phyloP scores from a whole-genome alignment of 352 stramenopile species.

The Saprolegnia parasitica region DNA sequence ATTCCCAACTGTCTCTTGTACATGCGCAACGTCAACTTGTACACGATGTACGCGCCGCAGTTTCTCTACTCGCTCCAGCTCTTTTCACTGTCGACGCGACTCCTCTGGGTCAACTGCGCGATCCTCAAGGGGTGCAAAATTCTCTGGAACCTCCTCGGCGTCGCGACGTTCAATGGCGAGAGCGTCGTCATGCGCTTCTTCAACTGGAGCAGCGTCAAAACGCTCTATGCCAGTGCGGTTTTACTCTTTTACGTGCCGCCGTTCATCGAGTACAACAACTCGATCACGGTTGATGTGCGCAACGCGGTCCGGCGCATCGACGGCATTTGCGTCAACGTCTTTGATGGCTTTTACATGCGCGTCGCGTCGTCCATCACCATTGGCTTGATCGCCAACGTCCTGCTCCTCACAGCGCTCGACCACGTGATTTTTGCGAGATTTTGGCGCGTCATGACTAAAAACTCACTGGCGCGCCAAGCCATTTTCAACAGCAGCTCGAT shows the following conservation, averaged over 20 bases:
- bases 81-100: constrained; percentile 21
- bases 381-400: constrained; percentile 19
- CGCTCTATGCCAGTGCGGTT: constrained; percentile 8
- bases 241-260: constrained; percentile 23
- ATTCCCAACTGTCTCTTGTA: constrained; percentile 13
- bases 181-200: constrained; percentile 21
- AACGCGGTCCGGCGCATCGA: constrained; percentile 3
- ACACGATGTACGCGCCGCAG: background rate
- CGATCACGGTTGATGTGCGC: constrained; percentile 10
- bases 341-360: constrained; percentile 24
- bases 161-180: constrained; percentile 10
- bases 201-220: constrained; percentile 21
- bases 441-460: constrained; percentile 6
- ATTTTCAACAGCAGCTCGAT: constrained; percentile 21
- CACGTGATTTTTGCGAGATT: background rate
- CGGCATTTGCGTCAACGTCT: constrained; percentile 18
- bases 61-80: constrained; percentile 11
- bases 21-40: constrained; percentile 20
- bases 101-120: constrained; percentile 23
- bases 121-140: constrained; percentile 20
- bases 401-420: constrained; percentile 2
- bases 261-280: constrained; percentile 29
- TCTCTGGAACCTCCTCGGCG: constrained; percentile 3
- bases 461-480: constrained; percentile 23
- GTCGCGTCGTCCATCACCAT: background rate